Conservation (phyloP, 805 yeast species). For the Saturnispora besseyi region DNA sequence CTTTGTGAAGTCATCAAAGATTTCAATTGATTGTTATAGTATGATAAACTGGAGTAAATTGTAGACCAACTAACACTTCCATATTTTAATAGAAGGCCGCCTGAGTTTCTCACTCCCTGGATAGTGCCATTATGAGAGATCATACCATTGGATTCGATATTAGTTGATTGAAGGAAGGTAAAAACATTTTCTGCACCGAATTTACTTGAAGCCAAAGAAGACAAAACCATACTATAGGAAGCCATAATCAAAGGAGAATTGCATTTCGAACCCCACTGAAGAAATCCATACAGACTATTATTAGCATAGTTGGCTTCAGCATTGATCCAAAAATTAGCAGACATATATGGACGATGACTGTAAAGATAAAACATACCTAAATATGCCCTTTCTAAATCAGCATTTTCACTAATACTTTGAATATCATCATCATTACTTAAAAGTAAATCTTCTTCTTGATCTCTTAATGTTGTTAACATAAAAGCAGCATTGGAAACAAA, state of each 20-base stretch:
- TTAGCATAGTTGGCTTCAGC: constrained; percentile 26
- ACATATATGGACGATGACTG: constrained; percentile 47
- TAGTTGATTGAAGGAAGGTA: constrained; percentile 35
- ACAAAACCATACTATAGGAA: constrained; percentile 67
- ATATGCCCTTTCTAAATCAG: constrained; percentile 84
- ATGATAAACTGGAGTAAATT: constrained; percentile 27
- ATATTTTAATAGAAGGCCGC: constrained; percentile 20
- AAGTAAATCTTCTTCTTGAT: constrained; percentile 65
- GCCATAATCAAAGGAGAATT: constrained; percentile 78
- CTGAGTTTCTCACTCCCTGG: constrained; percentile 9
- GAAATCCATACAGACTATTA: constrained; percentile 65
- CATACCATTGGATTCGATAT: constrained; percentile 12
- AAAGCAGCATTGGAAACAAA: constrained; percentile 60
- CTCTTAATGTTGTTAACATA: constrained; percentile 56
- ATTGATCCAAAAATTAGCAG: constrained; percentile 61
- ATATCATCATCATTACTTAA: constrained; percentile 44
- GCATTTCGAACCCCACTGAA: constrained; percentile 77
- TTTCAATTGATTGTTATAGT: constrained; percentile 25
- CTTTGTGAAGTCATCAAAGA: not conserved
- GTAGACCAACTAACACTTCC: constrained; percentile 30
- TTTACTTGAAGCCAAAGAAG: constrained; percentile 61
- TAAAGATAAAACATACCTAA: constrained; percentile 64
- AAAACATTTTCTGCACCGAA: constrained; percentile 44
- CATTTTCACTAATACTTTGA: constrained; percentile 59
- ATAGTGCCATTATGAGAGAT: constrained; percentile 2